phyloP scores from a whole-genome alignment of 176 grass and related monocot species.

The Oryza brachyantha region DNA sequence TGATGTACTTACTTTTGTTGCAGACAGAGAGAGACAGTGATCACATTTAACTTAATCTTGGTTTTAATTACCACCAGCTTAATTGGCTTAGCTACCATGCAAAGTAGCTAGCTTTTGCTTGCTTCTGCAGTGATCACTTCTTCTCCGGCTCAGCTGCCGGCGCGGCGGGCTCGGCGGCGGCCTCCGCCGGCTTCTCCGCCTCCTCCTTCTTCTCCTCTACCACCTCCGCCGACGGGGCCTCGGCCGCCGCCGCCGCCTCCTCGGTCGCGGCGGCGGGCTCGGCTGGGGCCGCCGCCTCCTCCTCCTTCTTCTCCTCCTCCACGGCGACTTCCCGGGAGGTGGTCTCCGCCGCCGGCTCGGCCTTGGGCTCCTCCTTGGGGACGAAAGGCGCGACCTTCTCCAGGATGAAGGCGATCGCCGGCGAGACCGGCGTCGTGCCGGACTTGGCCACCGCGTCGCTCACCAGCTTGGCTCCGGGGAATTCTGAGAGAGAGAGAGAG shows the following conservation, averaged over 20 bases:
- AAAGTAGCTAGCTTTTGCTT: background rate
- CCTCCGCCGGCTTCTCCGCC: background rate
- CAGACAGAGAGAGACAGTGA: conserved; percentile 6
- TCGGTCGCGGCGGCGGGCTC: conserved; percentile 11
- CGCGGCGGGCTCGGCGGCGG: conserved; percentile 18
- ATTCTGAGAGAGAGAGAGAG: conserved; percentile 35
- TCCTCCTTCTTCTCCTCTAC: conserved; percentile 44
- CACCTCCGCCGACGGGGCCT: background rate
- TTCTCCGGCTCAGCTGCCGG: conserved; percentile 32
- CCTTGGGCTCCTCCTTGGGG: conserved; percentile 59
- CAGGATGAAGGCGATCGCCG: conserved; percentile 73
- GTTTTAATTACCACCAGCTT: conserved; percentile 32
- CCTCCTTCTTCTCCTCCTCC: conserved; percentile 34
- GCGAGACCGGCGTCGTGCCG: conserved; percentile 40
- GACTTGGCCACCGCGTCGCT: conserved; percentile 81
- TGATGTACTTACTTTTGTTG: conserved; percentile 33
- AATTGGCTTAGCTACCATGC: background rate
- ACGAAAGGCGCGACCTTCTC: conserved; percentile 77
- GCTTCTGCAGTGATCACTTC: conserved; percentile 30
- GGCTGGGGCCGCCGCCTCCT: conserved; percentile 21
- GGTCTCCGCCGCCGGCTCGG: conserved; percentile 17
- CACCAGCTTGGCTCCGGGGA: conserved; percentile 80
- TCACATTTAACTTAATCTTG: conserved; percentile 24
- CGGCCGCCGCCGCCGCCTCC: background rate
- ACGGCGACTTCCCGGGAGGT: background rate